Evolutionary conservation across 2,329 filamentous ascomycete genomes (phyloP).

Genomic region (Neurospora crassa): DNA sequence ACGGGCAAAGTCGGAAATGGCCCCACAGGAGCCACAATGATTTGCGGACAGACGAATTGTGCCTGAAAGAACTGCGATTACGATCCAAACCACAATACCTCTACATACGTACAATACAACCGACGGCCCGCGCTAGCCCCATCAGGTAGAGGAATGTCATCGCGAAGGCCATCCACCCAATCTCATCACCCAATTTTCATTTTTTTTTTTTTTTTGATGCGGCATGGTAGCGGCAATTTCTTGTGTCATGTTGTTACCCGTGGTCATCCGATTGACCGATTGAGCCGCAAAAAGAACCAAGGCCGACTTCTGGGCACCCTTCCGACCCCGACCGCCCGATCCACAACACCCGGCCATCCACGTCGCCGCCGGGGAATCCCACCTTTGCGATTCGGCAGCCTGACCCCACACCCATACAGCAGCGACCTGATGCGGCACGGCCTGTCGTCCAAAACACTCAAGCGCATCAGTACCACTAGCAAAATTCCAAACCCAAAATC

Average conservation of each 20-base stretch:
- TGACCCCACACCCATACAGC: background rate
- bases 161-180: background rate
- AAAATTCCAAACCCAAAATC: background rate
- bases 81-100: slow-evolving; percentile 9
- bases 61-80: background rate
- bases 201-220: background rate
- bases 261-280: background rate
- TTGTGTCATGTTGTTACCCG: background rate
- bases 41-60: background rate
- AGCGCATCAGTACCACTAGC: background rate
- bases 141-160: background rate
- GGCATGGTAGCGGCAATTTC: background rate
- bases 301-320: background rate
- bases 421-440: background rate
- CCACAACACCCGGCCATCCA: background rate
- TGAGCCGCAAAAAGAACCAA: background rate
- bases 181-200: background rate
- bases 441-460: background rate
- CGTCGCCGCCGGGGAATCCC: background rate
- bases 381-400: background rate
- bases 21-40: background rate
- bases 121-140: slow-evolving; percentile 1
- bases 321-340: background rate
- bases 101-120: background rate
- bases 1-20: slow-evolving; percentile 18